Conservation (phyloP, 139 green algal species). For the Haematococcus lacustris region DNA sequence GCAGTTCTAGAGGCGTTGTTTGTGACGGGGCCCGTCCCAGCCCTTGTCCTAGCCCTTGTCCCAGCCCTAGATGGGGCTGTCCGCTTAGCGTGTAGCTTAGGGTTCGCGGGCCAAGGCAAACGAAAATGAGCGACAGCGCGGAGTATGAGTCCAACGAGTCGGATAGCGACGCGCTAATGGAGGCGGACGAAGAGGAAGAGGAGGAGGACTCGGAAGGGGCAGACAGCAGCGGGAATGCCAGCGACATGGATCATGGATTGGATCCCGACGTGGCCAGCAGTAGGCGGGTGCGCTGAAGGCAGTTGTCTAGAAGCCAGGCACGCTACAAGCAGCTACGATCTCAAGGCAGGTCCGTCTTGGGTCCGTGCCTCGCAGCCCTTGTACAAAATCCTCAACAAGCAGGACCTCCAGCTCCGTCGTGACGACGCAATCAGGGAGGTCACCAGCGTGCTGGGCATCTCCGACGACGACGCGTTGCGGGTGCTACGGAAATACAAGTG, state of each 20-base stretch:
- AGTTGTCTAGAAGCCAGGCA: background rate
- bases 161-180: background rate
- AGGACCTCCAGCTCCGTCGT: slow-evolving; percentile 31
- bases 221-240: no score
- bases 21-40: no score
- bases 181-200: background rate
- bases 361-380: slow-evolving; percentile 10
- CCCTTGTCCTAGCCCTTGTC: no score
- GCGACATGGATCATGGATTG: no score
- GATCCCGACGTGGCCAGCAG: background rate
- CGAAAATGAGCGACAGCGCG: background rate
- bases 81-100: no score
- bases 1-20: no score
- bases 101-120: no score
- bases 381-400: slow-evolving; percentile 27
- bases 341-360: background rate
- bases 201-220: slow-evolving; percentile 5
- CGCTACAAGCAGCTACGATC: background rate
- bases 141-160: background rate
- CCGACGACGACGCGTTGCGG: slow-evolving; percentile 49
- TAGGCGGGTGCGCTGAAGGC: background rate
- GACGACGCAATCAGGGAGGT: slow-evolving; percentile 33
- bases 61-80: no score
- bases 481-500: slow-evolving; percentile 74
- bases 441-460: slow-evolving; percentile 50